Evolutionary conservation across 108 stramenopile genomes (phyloP).

Genomic region (Asterionellopsis glacialis): DNA sequence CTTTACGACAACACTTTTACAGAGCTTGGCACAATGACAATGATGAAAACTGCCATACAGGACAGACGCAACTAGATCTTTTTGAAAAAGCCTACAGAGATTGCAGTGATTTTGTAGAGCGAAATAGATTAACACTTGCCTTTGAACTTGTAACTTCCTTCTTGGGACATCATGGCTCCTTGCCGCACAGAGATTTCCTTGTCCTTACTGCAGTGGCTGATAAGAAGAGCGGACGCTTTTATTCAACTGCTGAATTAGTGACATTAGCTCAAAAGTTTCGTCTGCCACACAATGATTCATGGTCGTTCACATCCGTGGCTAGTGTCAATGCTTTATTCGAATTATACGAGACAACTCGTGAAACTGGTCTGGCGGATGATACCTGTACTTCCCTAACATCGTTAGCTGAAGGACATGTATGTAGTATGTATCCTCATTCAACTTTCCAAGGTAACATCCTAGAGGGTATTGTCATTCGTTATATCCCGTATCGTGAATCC

Average conservation of each 20-base stretch:
- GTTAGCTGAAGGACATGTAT: constrained; percentile 32
- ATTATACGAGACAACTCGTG: constrained; percentile 53
- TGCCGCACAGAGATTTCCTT: constrained; percentile 66
- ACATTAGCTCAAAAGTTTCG: constrained; percentile 62
- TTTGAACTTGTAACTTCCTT: constrained; percentile 77
- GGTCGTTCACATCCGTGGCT: constrained; percentile 46
- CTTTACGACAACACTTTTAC: constrained; percentile 71
- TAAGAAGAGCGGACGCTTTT: constrained; percentile 45
- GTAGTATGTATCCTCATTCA: constrained; percentile 63
- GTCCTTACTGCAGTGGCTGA: constrained; percentile 80
- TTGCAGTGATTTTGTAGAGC: constrained; percentile 56
- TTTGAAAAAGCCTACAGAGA: constrained; percentile 30
- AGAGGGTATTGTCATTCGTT: constrained; percentile 81
- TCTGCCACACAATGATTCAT: constrained; percentile 82
- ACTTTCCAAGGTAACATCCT: constrained; percentile 73
- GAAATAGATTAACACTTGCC: constrained; percentile 54
- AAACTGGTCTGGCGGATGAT: constrained; percentile 56
- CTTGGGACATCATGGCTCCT: constrained; percentile 78
- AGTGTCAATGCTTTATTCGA: constrained; percentile 42
- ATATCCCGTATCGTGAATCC: constrained; percentile 29
- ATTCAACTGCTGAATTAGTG: constrained; percentile 51
- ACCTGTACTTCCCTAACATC: constrained; percentile 39
- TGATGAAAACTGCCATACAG: not conserved
- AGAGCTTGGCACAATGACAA: constrained; percentile 27
- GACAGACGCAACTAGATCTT: not conserved